phyloP scores from a whole-genome alignment of 805 yeast genomes.

The Ogataea nakhonphanomensis region DNA sequence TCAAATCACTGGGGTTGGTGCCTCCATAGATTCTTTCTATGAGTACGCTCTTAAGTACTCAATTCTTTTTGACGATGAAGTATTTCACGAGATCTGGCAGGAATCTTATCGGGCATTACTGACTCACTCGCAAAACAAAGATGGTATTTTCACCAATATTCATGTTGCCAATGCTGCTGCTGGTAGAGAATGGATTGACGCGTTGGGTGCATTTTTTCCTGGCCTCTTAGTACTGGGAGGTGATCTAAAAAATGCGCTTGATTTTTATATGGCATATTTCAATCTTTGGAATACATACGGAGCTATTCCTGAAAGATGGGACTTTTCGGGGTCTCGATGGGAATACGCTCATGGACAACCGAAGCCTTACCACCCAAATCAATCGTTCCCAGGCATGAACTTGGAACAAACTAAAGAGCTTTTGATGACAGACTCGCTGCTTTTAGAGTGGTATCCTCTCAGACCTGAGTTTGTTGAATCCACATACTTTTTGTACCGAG shows the following conservation, averaged over 20 bases:
- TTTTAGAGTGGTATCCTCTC: conserved; percentile 86
- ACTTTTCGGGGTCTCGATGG: conserved; percentile 31
- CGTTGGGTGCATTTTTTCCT: conserved; percentile 84
- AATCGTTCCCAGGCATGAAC: conserved; percentile 21
- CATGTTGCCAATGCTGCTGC: conserved; percentile 49
- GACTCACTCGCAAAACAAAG: conserved; percentile 41
- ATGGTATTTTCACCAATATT: conserved; percentile 46
- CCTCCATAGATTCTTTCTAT: conserved; percentile 86
- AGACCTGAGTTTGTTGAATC: conserved; percentile 92
- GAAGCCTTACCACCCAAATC: conserved; percentile 18
- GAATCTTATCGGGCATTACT: conserved; percentile 56
- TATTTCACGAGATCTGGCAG: conserved; percentile 53
- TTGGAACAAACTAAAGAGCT: conserved; percentile 23
- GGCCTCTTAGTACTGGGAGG: conserved; percentile 82
- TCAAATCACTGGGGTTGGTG: conserved; percentile 76
- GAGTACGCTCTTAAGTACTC: conserved; percentile 83
- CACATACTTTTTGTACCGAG: conserved; percentile 75
- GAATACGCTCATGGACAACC: conserved; percentile 14
- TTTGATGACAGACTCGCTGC: conserved; percentile 37
- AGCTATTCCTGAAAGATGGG: conserved; percentile 89
- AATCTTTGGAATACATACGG: conserved; percentile 81
- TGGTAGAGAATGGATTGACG: conserved; percentile 72
- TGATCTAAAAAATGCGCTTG: conserved; percentile 60
- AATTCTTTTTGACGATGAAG: conserved; percentile 63
- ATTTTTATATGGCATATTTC: conserved; percentile 56